Evolutionary conservation across 768 basidiomycete species (phyloP).

Genomic region (Kwoniella sp.): DNA sequence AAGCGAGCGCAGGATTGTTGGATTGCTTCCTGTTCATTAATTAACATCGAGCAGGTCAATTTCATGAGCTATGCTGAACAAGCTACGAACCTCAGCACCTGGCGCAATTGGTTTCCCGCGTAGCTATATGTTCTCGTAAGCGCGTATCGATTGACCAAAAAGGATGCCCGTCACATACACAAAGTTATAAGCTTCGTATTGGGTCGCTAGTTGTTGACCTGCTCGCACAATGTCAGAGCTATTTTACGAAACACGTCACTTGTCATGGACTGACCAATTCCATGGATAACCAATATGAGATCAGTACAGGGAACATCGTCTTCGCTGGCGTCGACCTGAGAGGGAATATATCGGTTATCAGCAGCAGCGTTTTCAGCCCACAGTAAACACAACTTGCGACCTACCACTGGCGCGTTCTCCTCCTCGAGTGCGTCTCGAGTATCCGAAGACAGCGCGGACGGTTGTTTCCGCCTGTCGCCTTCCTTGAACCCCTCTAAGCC

Average conservation of each 20-base stretch:
- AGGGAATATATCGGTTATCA: no score
- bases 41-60: no score
- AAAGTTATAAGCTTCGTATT: constrained; percentile 59
- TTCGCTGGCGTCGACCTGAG: constrained; percentile 43
- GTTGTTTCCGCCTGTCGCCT: constrained; percentile 21
- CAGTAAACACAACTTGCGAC: no score
- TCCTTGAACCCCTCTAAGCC: constrained; percentile 28
- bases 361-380: no score
- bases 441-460: constrained; percentile 15
- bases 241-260: constrained; percentile 8
- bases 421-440: constrained; percentile 46
- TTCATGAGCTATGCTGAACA: no score
- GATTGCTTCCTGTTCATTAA: constrained; percentile 55
- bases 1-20: constrained; percentile 56
- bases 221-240: neutral
- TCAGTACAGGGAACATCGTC: constrained; percentile 57
- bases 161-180: no score
- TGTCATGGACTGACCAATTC: constrained; percentile 55
- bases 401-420: constrained; percentile 51
- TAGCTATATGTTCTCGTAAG: constrained; percentile 27
- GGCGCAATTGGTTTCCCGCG: constrained; percentile 58
- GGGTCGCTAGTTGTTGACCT: constrained; percentile 56
- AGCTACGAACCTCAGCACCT: constrained; percentile 54
- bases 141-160: neutral
- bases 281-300: constrained; percentile 59